A percentile compares a stretch with the other conserved stretches of the same genome.
These are phyloP conservation scores for Ascochyta pisi DNA, from an alignment of 2,329 filamentous ascomycete species.

Conservation along the genomic window DNA sequence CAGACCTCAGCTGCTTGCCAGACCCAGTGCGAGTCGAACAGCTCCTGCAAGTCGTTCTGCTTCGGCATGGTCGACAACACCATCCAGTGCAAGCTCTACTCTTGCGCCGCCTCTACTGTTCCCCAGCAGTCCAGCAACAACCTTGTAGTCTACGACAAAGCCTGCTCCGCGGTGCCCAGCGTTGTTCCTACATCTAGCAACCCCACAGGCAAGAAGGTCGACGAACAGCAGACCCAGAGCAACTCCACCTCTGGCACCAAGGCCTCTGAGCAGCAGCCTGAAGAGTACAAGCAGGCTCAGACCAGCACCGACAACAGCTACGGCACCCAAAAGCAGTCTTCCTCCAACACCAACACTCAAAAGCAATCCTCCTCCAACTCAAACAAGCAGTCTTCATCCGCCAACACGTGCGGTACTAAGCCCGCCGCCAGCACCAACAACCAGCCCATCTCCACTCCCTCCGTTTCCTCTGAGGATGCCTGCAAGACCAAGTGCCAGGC, in stretches of 20 bases:
- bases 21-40: constrained; percentile 17
- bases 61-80: constrained; percentile 25
- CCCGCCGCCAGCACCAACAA: constrained; percentile 11
- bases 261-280: background rate
- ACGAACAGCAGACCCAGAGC: background rate
- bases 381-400: background rate
- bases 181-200: constrained; percentile 21
- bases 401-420: constrained; percentile 14
- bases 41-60: constrained; percentile 21
- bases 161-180: constrained; percentile 19
- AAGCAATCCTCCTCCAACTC: constrained; percentile 7
- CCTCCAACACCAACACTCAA: background rate
- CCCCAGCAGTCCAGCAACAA: constrained; percentile 19
- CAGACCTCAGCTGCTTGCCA: constrained; percentile 19
- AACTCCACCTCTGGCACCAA: background rate
- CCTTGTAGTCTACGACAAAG: constrained; percentile 24
- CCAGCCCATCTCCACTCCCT: constrained; percentile 17
- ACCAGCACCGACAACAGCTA: background rate
- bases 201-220: constrained; percentile 19
- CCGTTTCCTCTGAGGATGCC: constrained; percentile 15
- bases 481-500: constrained; percentile 19
- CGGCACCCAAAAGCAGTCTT: background rate
- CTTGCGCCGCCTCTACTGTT: constrained; percentile 12
- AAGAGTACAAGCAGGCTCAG: background rate
- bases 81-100: constrained; percentile 25